Conservation (phyloP, 2,329 filamentous ascomycete species). For the Graphilbum fragrans region DNA sequence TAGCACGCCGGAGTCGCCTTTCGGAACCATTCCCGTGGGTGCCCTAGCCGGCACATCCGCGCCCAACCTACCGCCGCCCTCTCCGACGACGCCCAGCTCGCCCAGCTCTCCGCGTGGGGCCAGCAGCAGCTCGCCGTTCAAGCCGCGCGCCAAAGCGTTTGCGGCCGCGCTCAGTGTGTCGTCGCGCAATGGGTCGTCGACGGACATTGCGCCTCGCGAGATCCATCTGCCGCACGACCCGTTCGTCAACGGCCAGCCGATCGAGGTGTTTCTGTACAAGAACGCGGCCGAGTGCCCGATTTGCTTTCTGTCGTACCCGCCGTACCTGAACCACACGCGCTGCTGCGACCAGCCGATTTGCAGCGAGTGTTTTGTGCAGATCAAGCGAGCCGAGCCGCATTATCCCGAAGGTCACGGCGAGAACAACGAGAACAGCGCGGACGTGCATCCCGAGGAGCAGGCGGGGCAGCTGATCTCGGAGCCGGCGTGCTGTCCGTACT, state of each 20-base stretch:
- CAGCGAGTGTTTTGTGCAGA: slow-evolving; percentile 98
- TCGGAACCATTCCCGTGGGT: slow-evolving; percentile 1
- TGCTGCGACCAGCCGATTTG: slow-evolving; percentile 96
- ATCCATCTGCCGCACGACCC: slow-evolving; percentile 69
- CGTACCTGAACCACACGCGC: slow-evolving; percentile 83
- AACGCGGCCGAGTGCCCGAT: slow-evolving; percentile 85
- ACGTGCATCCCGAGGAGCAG: slow-evolving; percentile 30
- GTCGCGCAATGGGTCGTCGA: slow-evolving; percentile 60
- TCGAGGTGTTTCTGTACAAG: slow-evolving; percentile 92
- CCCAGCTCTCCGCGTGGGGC: slow-evolving; percentile 8
- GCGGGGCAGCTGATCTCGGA: slow-evolving; percentile 72
- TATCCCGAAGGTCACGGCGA: slow-evolving; percentile 66
- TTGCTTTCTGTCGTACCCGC: slow-evolving; percentile 91
- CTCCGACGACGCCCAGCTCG: slow-evolving; percentile 29
- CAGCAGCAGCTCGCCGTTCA: slow-evolving; percentile 51
- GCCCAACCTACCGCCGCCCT: slow-evolving; percentile 55
- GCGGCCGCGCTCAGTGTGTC: slow-evolving; percentile 64
- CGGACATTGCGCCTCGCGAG: slow-evolving; percentile 66
- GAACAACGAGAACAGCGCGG: slow-evolving; percentile 15
- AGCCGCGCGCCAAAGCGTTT: slow-evolving; percentile 78
- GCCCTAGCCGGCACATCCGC: slow-evolving; percentile 59
- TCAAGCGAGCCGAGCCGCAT: slow-evolving; percentile 87
- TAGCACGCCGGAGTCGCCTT: background rate
- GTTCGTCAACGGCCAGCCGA: slow-evolving; percentile 83
- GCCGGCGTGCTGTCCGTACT: slow-evolving; percentile 86